Evolutionary conservation across 202 grass and related monocot species (phyloP).

Genomic region (Panicum virgatum): DNA sequence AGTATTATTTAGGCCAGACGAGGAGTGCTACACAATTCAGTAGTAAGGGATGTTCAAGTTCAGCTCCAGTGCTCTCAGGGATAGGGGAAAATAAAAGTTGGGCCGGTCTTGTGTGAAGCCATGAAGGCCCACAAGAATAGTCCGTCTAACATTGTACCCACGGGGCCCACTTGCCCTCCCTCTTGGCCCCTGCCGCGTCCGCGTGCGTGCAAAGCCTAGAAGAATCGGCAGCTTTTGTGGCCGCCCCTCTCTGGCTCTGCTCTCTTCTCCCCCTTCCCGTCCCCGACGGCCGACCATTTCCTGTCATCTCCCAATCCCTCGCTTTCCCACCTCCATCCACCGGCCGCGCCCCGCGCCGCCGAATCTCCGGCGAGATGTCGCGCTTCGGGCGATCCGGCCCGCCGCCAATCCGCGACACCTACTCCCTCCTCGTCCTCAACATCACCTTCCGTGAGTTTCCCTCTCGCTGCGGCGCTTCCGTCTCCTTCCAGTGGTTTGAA

Average conservation of each 20-base stretch:
- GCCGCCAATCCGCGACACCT: conserved; percentile 84
- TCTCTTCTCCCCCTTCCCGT: not conserved
- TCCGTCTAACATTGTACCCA: not conserved
- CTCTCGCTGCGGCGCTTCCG: not conserved
- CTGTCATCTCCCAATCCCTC: not conserved
- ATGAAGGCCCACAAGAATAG: not conserved
- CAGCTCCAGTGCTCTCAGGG: not conserved
- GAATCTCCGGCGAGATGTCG: conserved; percentile 62
- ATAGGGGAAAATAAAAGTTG: not conserved
- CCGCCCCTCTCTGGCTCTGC: not conserved
- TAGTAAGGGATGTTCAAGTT: no score
- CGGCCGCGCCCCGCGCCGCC: conserved; percentile 1
- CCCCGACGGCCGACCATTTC: not conserved
- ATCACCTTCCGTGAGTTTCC: conserved; percentile 81
- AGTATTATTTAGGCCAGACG: no score
- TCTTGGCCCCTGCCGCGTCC: not conserved
- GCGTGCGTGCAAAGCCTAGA: conserved; percentile 29
- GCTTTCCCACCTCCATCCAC: conserved; percentile 9
- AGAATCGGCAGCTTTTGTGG: conserved; percentile 39
- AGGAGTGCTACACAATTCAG: not conserved
- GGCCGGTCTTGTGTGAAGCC: not conserved
- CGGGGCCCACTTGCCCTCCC: not conserved
- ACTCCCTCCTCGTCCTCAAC: conserved; percentile 97
- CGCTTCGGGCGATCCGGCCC: conserved; percentile 94
- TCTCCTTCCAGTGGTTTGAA: not conserved